Percentiles rank a stretch among this genome's conserved stretches.
These are phyloP conservation scores for Vigna unguiculata DNA, from an alignment of 306 rosid species.

Conservation along the genomic window DNA sequence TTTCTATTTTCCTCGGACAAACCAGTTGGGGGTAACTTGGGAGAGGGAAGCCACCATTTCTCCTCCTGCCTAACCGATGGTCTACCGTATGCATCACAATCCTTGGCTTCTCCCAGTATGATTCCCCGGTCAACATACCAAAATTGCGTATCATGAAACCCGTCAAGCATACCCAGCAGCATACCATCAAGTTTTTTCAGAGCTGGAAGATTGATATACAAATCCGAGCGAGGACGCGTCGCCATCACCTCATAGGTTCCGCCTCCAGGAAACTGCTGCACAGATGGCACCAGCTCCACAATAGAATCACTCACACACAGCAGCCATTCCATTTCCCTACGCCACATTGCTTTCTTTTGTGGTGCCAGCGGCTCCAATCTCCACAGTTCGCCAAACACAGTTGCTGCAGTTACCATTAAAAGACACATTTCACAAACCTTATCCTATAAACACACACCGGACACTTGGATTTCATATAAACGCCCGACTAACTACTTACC, in stretches of 20 bases:
- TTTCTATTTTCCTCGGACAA: slow-evolving; percentile 76
- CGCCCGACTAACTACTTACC: too few species aligned
- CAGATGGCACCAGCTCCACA: slow-evolving; percentile 88
- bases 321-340: slow-evolving; percentile 91
- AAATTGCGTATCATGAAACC: slow-evolving; percentile 76
- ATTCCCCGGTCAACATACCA: slow-evolving; percentile 83
- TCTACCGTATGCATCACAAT: slow-evolving; percentile 68
- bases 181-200: slow-evolving; percentile 86
- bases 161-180: slow-evolving; percentile 85
- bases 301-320: slow-evolving; percentile 86
- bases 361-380: slow-evolving; percentile 85
- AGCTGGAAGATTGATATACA: slow-evolving; percentile 87
- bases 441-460: background rate
- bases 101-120: slow-evolving; percentile 66
- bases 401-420: slow-evolving; percentile 60
- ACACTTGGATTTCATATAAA: background rate
- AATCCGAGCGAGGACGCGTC: slow-evolving; percentile 76
- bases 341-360: slow-evolving; percentile 91
- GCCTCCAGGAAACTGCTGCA: slow-evolving; percentile 90
- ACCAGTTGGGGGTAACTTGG: slow-evolving; percentile 82
- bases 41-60: slow-evolving; percentile 99
- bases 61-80: slow-evolving; percentile 95
- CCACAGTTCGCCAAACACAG: slow-evolving; percentile 94
- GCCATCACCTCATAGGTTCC: slow-evolving; percentile 94
- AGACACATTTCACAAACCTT: slow-evolving; percentile 21